Base-by-base conservation (phyloP, 345 rosid genomes). In the Salix koriyanagi region DNA sequence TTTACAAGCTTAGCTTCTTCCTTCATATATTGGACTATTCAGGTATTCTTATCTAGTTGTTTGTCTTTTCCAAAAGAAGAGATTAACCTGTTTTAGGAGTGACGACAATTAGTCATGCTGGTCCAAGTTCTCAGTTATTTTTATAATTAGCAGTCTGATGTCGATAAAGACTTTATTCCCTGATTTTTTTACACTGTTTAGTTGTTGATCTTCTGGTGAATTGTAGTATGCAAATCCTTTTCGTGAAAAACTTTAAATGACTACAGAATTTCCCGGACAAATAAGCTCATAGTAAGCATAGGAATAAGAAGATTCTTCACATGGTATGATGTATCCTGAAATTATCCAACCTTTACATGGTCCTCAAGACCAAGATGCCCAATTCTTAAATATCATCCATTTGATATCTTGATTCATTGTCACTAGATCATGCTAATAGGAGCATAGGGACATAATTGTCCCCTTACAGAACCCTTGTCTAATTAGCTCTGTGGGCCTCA, bases 1-100 rank as follows among this genome's bases (percentile, higher is more conserved):
- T 96, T 84, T 96, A 96, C 91, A 96, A 96, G 87, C 98, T 96
- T 81, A 84, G 97, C 84, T 96, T 96, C 87, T 96, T 96, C 87
- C 88, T 96, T 80, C 97, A 96, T 87, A 89, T 94, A 82, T 77
- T 96, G 90, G 99, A 96, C 78, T 96, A 94, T 74, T 85, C 98
- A 16, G 98, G 99, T 94, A 79, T 72, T 72, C 80, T 71, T 69
- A 32, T 48, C 61, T 67, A 37, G 9, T 28, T 56, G 58, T 60
- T 73, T 28, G 41, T 65, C 44, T 39, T 69, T 70, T 52, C 32
- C 42, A 50, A 14, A 7, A 60, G 12, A 70, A 48, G 25, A 21
- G 28, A 15, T 65, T 21, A 36, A 2, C 21, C 42, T 71, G 9
- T 23, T 58, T n/a, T 21, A n/a, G 25, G 64, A 58, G 64, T 25